phyloP scores from a whole-genome alignment of 768 basidiomycete genomes.

The Termitomyces sp. region DNA sequence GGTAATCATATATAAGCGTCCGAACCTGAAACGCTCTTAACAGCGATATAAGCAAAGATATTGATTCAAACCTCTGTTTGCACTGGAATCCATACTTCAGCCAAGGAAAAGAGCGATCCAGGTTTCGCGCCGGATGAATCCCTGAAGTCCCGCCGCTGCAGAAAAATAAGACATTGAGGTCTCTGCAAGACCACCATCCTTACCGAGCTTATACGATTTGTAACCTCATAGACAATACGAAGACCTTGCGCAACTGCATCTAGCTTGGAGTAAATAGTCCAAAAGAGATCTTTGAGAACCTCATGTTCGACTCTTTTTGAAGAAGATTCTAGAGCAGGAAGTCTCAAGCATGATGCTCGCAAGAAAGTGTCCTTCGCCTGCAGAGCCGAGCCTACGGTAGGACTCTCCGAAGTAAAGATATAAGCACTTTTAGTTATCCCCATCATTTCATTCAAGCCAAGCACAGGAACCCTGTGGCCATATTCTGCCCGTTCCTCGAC shows the following conservation, averaged over 20 bases:
- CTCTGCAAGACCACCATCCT: constrained; percentile 26
- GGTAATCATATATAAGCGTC: constrained; percentile 78
- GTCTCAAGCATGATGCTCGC: constrained; percentile 51
- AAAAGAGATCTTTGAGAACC: constrained; percentile 86
- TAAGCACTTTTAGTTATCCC: constrained; percentile 47
- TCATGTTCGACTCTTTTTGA: constrained; percentile 76
- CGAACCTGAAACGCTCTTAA: constrained; percentile 52
- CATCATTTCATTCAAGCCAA: constrained; percentile 28
- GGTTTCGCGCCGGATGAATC: constrained; percentile 78
- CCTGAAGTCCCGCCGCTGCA: constrained; percentile 84
- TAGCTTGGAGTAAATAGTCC: constrained; percentile 95
- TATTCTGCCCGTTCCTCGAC: constrained; percentile 89
- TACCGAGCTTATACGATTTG: constrained; percentile 87
- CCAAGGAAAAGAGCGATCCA: constrained; percentile 71
- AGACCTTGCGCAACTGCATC: constrained; percentile 91
- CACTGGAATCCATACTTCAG: constrained; percentile 84
- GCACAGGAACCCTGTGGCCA: constrained; percentile 43
- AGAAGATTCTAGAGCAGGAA: constrained; percentile 69
- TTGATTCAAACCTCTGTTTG: constrained; percentile 69
- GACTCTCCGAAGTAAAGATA: constrained; percentile 33
- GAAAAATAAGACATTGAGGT: background rate
- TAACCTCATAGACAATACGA: constrained; percentile 84
- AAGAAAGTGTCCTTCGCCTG: constrained; percentile 25
- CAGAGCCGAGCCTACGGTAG: constrained; percentile 17
- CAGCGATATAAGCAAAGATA: background rate